A percentile compares a stretch with the other conserved stretches of the same genome.
Conservation (phyloP, 305 asterid species). For the Fraxinus paxiana region DNA sequence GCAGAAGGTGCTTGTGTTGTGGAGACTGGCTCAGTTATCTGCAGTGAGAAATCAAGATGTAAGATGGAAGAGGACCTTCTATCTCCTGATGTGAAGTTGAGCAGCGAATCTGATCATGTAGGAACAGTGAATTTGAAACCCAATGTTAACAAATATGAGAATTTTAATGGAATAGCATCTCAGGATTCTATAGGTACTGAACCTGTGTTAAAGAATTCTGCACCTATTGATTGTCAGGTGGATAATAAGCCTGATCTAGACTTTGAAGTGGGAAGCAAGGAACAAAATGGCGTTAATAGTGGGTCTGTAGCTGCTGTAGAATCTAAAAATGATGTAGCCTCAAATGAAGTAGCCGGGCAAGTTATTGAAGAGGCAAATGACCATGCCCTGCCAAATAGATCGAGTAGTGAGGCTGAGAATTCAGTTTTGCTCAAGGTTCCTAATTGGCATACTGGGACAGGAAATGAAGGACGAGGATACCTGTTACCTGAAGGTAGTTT, state of each 20-base stretch:
- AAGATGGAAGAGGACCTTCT: slow-evolving; percentile 41
- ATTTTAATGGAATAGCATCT: slow-evolving; percentile 29
- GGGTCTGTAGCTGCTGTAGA: slow-evolving; percentile 28
- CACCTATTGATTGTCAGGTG: slow-evolving; percentile 28
- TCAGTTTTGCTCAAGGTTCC: slow-evolving; percentile 29
- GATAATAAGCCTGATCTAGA: slow-evolving; percentile 37
- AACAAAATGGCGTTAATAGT: slow-evolving; percentile 24
- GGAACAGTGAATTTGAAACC: slow-evolving; percentile 34
- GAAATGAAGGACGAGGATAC: slow-evolving; percentile 25
- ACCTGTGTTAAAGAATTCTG: slow-evolving; percentile 28
- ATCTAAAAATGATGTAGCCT: slow-evolving; percentile 25
- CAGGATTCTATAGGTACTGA: slow-evolving; percentile 35
- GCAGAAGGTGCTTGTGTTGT: slow-evolving; percentile 61
- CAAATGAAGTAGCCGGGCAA: slow-evolving; percentile 27
- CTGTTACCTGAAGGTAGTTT: slow-evolving; percentile 3
- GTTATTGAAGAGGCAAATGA: slow-evolving; percentile 32
- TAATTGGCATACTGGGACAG: slow-evolving; percentile 28
- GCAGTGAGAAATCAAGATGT: slow-evolving; percentile 43
- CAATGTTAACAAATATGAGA: slow-evolving; percentile 35
- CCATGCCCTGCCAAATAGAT: slow-evolving; percentile 21
- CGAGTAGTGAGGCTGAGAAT: slow-evolving; percentile 26
- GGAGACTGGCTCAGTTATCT: slow-evolving; percentile 41
- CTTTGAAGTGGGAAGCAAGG: slow-evolving; percentile 30
- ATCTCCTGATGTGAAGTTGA: slow-evolving; percentile 16
- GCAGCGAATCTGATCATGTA: slow-evolving; percentile 31